Evolutionary conservation across 2,329 filamentous ascomycete species (phyloP).

Genomic region (Neonectria faginata): DNA sequence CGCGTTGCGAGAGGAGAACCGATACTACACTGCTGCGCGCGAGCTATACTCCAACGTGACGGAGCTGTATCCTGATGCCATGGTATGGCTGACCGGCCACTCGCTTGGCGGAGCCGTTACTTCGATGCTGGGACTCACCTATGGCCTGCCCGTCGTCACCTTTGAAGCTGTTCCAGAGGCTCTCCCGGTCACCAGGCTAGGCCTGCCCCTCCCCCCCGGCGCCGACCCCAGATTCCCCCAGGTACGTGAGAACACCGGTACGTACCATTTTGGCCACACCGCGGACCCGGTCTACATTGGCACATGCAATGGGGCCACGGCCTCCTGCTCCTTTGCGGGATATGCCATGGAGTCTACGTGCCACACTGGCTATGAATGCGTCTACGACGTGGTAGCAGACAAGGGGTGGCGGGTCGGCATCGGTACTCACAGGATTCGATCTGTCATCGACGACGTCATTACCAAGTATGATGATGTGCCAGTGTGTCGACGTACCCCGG

Average conservation of each 20-base stretch:
- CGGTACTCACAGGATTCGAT: slow-evolving; percentile 89
- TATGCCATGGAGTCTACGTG: slow-evolving; percentile 96
- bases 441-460: slow-evolving; percentile 89
- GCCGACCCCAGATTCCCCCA: slow-evolving; percentile 78
- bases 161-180: slow-evolving; percentile 95
- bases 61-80: slow-evolving; percentile 83
- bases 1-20: slow-evolving; percentile 82
- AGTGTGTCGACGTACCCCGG: slow-evolving; percentile 77
- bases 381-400: slow-evolving; percentile 92
- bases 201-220: slow-evolving; percentile 86
- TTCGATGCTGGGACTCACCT: slow-evolving; percentile 90
- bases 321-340: slow-evolving; percentile 88
- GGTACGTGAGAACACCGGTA: slow-evolving; percentile 76
- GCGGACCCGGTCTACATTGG: slow-evolving; percentile 96
- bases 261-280: slow-evolving; percentile 93
- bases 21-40: slow-evolving; percentile 89
- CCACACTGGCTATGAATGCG: slow-evolving; percentile 87
- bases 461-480: slow-evolving; percentile 85
- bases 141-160: slow-evolving; percentile 89
- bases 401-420: slow-evolving; percentile 93
- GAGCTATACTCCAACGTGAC: slow-evolving; percentile 95
- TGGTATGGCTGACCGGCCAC: slow-evolving; percentile 91
- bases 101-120: slow-evolving; percentile 91
- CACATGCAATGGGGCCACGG: slow-evolving; percentile 89
- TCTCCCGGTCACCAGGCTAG: slow-evolving; percentile 84